Evolutionary conservation across 306 rosid species (phyloP).

Genomic region (Echinosophora koreensis): DNA sequence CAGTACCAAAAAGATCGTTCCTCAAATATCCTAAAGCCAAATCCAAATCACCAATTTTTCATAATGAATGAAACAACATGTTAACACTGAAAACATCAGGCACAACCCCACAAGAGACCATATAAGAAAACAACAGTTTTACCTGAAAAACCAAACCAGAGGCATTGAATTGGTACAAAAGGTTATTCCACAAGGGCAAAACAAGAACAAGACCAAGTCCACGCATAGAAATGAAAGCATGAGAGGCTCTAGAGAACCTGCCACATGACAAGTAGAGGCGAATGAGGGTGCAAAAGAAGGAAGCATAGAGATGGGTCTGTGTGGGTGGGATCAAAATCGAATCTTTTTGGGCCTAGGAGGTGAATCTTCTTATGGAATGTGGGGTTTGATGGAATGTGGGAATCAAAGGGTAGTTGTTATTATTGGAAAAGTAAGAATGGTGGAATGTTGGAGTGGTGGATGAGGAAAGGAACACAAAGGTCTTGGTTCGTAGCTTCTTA

Average conservation of each 20-base stretch:
- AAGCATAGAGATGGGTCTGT: slow-evolving; percentile 61
- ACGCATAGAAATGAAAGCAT: slow-evolving; percentile 65
- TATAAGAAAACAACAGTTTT: no score
- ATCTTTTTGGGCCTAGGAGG: slow-evolving; percentile 19
- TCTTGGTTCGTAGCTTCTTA: no score
- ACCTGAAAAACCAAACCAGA: slow-evolving; percentile 20
- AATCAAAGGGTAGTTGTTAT: slow-evolving; percentile 20
- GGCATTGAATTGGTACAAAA: slow-evolving; percentile 66
- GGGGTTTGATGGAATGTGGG: slow-evolving; percentile 30
- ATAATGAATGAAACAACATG: no score
- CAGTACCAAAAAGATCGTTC: no score
- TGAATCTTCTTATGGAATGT: slow-evolving; percentile 30
- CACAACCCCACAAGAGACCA: no score
- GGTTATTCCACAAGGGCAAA: slow-evolving; percentile 65
- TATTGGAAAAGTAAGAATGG: not conserved
- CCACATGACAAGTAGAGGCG: slow-evolving; percentile 72
- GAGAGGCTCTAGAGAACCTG: slow-evolving; percentile 57
- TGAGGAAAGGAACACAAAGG: not conserved
- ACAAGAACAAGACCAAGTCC: slow-evolving; percentile 61
- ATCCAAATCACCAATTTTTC: no score
- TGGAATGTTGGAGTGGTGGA: not conserved
- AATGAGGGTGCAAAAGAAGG: slow-evolving; percentile 76
- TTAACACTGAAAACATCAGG: no score
- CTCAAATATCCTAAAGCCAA: no score
- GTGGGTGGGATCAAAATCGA: slow-evolving; percentile 47